These are phyloP conservation scores for Truncatella angustata DNA, from an alignment of 2,329 filamentous ascomycete genomes.

Conservation along the genomic window DNA sequence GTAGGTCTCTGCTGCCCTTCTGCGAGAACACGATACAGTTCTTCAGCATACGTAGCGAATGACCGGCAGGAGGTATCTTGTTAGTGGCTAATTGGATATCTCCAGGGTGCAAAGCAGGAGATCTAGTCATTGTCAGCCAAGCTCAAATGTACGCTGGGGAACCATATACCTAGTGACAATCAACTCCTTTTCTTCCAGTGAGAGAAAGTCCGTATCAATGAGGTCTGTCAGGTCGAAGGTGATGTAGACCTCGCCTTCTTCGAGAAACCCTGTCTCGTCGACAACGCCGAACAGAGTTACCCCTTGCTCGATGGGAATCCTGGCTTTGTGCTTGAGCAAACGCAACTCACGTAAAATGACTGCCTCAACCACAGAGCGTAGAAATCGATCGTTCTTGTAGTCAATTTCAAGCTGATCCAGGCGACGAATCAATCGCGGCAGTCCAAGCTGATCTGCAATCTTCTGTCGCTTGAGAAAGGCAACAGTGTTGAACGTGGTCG, in stretches of 20 bases:
- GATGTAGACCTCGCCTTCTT: constrained; percentile 68
- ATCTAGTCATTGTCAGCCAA: constrained; percentile 39
- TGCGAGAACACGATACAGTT: constrained; percentile 82
- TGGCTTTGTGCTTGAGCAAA: constrained; percentile 73
- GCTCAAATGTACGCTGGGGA: not conserved
- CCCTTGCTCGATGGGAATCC: constrained; percentile 69
- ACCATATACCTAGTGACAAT: constrained; percentile 58
- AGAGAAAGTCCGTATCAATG: constrained; percentile 22
- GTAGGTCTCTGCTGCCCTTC: constrained; percentile 68
- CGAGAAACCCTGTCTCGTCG: constrained; percentile 72
- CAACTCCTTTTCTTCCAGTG: constrained; percentile 41
- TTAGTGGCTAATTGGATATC: constrained; percentile 70
- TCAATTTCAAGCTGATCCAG: constrained; percentile 58
- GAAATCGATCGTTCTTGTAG: constrained; percentile 66
- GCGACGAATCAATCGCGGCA: constrained; percentile 61
- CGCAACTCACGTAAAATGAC: constrained; percentile 69
- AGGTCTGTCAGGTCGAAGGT: constrained; percentile 44
- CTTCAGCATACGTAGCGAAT: constrained; percentile 58
- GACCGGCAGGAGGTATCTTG: constrained; percentile 56
- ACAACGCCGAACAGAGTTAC: constrained; percentile 80
- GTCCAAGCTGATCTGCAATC: constrained; percentile 58
- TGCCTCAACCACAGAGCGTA: constrained; percentile 69
- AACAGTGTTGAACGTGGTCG: constrained; percentile 59
- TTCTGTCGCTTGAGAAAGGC: constrained; percentile 62
- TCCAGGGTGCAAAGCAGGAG: constrained; percentile 77